A percentile compares a stretch with the other conserved stretches of the same genome.
These are phyloP conservation scores for Plectosphaerella plurivora DNA, from an alignment of 2,329 filamentous ascomycete species.

Conservation along the genomic window DNA sequence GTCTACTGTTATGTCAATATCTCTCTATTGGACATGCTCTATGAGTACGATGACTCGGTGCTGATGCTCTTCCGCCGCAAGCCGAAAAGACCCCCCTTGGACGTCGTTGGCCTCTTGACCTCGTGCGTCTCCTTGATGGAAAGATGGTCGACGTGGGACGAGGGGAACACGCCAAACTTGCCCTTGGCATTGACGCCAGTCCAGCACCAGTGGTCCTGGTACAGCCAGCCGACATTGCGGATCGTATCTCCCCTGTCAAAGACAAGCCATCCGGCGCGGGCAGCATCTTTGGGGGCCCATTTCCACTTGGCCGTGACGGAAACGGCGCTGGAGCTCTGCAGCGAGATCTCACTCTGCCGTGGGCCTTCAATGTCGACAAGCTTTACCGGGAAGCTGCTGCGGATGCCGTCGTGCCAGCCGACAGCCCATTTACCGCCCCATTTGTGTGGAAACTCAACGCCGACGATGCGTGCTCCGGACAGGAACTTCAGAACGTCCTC, in stretches of 20 bases:
- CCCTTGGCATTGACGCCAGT: conserved; percentile 31
- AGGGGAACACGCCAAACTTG: conserved; percentile 32
- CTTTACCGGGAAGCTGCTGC: conserved; percentile 21
- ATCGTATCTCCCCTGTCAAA: conserved; percentile 44
- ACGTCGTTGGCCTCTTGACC: background rate
- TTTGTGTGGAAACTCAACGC: conserved; percentile 25
- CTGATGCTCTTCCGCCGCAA: conserved; percentile 1
- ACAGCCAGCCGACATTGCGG: conserved; percentile 37
- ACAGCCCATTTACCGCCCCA: conserved; percentile 30
- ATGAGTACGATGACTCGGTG: conserved; percentile 1
- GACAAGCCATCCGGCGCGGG: conserved; percentile 11
- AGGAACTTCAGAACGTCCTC: conserved; percentile 34
- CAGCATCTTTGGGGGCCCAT: conserved; percentile 18
- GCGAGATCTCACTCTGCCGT: conserved; percentile 9
- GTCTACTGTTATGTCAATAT: too few relatives aligned
- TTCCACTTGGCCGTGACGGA: conserved; percentile 23
- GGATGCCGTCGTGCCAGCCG: conserved; percentile 26
- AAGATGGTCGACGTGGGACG: conserved; percentile 27
- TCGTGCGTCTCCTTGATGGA: conserved; percentile 6
- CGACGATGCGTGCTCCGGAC: conserved; percentile 23
- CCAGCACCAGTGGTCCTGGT: conserved; percentile 36
- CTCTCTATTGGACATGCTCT: background rate
- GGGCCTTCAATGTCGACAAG: conserved; percentile 20
- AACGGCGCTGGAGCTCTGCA: conserved; percentile 4
- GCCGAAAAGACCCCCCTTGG: background rate